These are phyloP conservation scores for Lasiosphaeriaceae sp. DNA, from an alignment of 495 filamentous ascomycete species.

Conservation along the genomic window DNA sequence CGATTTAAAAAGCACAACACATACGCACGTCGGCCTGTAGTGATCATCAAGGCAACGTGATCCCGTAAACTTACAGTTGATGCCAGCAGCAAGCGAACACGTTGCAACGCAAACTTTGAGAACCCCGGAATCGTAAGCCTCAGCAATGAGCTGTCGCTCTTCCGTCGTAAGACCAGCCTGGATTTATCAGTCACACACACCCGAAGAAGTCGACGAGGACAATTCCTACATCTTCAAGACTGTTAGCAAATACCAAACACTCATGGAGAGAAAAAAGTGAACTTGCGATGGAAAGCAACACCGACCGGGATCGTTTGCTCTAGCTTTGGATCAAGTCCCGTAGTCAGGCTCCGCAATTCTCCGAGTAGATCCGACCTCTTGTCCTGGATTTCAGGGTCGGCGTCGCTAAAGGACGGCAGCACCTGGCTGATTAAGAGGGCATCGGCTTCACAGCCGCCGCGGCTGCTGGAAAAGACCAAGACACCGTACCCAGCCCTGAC, in stretches of 20 bases:
- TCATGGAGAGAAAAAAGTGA: not conserved
- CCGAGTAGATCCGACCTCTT: conserved; percentile 62
- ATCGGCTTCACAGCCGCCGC: conserved; percentile 60
- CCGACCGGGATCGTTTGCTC: conserved; percentile 62
- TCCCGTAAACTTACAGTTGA: conserved; percentile 52
- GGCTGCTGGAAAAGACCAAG: conserved; percentile 72
- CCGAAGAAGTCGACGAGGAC: not conserved
- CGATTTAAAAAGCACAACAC: too few species aligned
- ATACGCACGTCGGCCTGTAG: too few species aligned
- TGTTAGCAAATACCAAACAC: not conserved
- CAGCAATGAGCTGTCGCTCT: conserved; percentile 71
- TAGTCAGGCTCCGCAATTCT: conserved; percentile 62
- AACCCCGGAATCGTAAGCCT: conserved; percentile 66
- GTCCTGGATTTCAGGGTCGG: conserved; percentile 47
- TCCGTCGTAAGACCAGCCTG: conserved; percentile 76
- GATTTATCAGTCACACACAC: not conserved
- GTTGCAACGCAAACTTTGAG: conserved; percentile 76
- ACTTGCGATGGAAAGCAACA: conserved; percentile 70
- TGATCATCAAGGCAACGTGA: too few species aligned
- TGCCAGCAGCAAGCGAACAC: conserved; percentile 79
- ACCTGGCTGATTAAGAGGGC: conserved; percentile 61
- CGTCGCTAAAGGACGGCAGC: conserved; percentile 44
- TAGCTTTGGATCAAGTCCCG: conserved; percentile 64
- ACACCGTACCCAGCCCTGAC: conserved; percentile 64
- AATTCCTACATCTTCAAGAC: conserved; percentile 13